Evolutionary conservation across 1,139 yeast genomes (phyloP).

Genomic region (Geotrichum carabidarum): DNA sequence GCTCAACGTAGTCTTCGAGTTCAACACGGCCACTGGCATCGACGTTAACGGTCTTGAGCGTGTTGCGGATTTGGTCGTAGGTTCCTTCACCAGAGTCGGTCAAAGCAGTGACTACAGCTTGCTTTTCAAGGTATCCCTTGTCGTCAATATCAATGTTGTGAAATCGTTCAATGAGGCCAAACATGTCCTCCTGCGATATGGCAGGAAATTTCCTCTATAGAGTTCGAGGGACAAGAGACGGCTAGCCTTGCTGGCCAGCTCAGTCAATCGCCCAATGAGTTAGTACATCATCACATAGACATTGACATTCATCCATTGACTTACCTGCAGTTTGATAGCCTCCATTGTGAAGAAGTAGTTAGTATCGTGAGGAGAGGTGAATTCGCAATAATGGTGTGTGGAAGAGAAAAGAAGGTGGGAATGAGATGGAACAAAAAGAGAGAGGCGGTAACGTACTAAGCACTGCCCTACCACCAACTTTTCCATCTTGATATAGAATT

Average conservation of each 20-base stretch:
- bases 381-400: background rate
- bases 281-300: background rate
- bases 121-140: slow-evolving; percentile 93
- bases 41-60: slow-evolving; percentile 81
- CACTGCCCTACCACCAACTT: background rate
- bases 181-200: slow-evolving; percentile 79
- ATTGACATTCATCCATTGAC: slow-evolving; percentile 3
- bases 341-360: slow-evolving; percentile 37
- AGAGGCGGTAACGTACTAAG: background rate
- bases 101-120: slow-evolving; percentile 77
- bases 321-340: slow-evolving; percentile 43
- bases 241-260: background rate
- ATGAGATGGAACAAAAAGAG: background rate
- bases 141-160: slow-evolving; percentile 82
- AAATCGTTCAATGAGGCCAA: slow-evolving; percentile 75
- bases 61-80: slow-evolving; percentile 91
- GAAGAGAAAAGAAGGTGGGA: background rate
- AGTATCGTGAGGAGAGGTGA: background rate
- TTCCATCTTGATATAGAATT: no score
- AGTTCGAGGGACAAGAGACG: background rate
- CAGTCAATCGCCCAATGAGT: background rate
- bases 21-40: slow-evolving; percentile 98
- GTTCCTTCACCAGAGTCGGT: slow-evolving; percentile 73
- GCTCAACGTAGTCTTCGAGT: slow-evolving; percentile 89
- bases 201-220: slow-evolving; percentile 73